phyloP scores from a whole-genome alignment of 2,329 filamentous ascomycete genomes.

The Penicillium sp. region DNA sequence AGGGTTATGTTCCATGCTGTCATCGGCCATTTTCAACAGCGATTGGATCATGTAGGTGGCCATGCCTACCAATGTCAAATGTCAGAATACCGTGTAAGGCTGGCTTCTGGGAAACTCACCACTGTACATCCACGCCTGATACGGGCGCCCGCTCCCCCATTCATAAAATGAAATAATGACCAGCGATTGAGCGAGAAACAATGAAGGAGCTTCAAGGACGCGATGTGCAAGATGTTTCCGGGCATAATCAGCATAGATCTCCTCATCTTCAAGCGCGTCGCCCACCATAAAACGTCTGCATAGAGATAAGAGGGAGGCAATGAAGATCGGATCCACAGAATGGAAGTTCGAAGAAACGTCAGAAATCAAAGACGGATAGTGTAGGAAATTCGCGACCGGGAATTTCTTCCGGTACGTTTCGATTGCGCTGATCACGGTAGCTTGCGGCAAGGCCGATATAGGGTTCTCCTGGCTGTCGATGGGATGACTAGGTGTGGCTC shows the following conservation, averaged over 20 bases:
- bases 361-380: constrained; percentile 41
- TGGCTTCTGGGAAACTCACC: constrained; percentile 24
- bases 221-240: constrained; percentile 35
- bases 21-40: constrained; percentile 40
- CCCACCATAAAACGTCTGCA: constrained; percentile 39
- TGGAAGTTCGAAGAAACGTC: constrained; percentile 35
- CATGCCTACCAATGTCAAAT: constrained; percentile 34
- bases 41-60: constrained; percentile 46
- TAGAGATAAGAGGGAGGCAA: constrained; percentile 39
- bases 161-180: constrained; percentile 44
- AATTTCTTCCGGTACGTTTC: constrained; percentile 44
- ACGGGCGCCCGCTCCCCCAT: constrained; percentile 41
- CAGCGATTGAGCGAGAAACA: constrained; percentile 40
- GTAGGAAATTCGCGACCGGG: constrained; percentile 42
- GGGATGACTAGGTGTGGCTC: constrained; percentile 6
- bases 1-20: constrained; percentile 42
- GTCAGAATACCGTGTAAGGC: not conserved
- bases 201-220: constrained; percentile 38
- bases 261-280: constrained; percentile 29
- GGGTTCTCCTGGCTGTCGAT: constrained; percentile 19
- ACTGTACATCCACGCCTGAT: constrained; percentile 46
- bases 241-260: constrained; percentile 39
- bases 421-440: constrained; percentile 38
- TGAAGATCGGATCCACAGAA: constrained; percentile 39
- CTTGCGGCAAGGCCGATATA: constrained; percentile 28